These are phyloP conservation scores for Aspergillus flavus DNA, from an alignment of 2,329 filamentous ascomycete species.

Conservation along the genomic window DNA sequence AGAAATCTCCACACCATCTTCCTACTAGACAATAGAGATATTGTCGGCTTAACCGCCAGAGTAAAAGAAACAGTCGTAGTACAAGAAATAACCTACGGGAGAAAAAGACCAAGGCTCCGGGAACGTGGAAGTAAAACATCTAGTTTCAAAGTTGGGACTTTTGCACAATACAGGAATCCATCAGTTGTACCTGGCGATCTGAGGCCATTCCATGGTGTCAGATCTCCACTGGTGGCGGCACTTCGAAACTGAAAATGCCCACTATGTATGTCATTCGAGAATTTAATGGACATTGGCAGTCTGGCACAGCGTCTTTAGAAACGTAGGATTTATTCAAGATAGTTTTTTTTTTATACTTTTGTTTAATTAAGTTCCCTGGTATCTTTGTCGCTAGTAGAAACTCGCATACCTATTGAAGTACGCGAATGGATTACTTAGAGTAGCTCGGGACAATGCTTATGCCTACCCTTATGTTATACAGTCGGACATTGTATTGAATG, in stretches of 20 bases:
- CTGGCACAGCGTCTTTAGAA: neutral
- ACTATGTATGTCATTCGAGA: neutral
- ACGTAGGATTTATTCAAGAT: neutral
- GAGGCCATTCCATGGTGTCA: constrained; percentile 1
- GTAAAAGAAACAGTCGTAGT: neutral
- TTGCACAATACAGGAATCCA: neutral
- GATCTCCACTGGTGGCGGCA: constrained; percentile 10
- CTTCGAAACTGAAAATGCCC: constrained; percentile 2
- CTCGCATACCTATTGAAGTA: neutral
- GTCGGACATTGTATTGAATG: neutral
- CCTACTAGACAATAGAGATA: neutral
- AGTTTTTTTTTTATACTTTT: too few species aligned
- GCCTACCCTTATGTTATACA: neutral
- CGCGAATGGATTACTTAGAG: neutral
- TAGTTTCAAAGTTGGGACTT: neutral
- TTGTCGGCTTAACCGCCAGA: too few species aligned
- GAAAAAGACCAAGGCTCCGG: neutral
- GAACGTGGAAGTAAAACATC: neutral
- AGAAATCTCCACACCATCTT: neutral
- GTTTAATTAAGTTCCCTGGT: neutral
- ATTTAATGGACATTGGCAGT: neutral
- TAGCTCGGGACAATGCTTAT: neutral
- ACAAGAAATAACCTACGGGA: neutral
- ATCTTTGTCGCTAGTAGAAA: neutral
- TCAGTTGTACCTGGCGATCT: constrained; percentile 12